Conservation (phyloP, 805 yeast genomes). For the Lipomyces kockii region DNA sequence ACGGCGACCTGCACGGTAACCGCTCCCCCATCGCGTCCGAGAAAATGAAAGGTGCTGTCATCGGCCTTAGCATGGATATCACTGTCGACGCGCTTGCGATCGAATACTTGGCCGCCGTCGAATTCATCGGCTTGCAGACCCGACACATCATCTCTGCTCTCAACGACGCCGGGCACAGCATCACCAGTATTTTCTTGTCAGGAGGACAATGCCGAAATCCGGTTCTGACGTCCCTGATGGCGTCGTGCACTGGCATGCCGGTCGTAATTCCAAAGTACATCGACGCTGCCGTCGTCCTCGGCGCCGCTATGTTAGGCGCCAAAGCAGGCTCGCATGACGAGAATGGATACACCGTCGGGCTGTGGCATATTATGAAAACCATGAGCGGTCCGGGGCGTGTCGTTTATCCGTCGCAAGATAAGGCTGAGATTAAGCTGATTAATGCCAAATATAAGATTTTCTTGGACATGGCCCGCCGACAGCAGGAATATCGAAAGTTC, state of each 20-base stretch:
- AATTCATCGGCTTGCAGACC: slow-evolving; percentile 96
- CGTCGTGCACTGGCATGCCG: slow-evolving; percentile 91
- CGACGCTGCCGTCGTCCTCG: slow-evolving; percentile 96
- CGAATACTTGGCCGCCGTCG: slow-evolving; percentile 90
- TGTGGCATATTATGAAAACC: slow-evolving; percentile 87
- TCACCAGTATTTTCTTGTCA: slow-evolving; percentile 79
- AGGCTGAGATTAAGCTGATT: slow-evolving; percentile 72
- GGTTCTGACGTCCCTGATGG: slow-evolving; percentile 82
- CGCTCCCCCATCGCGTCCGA: slow-evolving; percentile 98
- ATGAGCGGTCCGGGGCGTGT: slow-evolving; percentile 84
- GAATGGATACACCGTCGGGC: slow-evolving; percentile 39
- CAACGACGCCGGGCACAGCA: slow-evolving; percentile 76
- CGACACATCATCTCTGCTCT: slow-evolving; percentile 90
- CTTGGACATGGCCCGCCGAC: slow-evolving; percentile 84
- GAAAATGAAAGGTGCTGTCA: slow-evolving; percentile 85
- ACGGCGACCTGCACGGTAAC: slow-evolving; percentile 96
- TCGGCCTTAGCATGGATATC: slow-evolving; percentile 90
- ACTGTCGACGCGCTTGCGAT: slow-evolving; percentile 84
- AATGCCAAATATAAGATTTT: slow-evolving; percentile 81
- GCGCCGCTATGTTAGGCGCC: slow-evolving; percentile 93
- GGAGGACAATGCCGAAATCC: slow-evolving; percentile 98
- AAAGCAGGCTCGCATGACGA: slow-evolving; percentile 74
- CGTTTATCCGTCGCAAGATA: slow-evolving; percentile 64
- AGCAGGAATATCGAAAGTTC: slow-evolving; percentile 71
- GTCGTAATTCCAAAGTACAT: slow-evolving; percentile 91